phyloP scores from a whole-genome alignment of 1,284 basidiomycete species.

The Fomitopsis pinicola region DNA sequence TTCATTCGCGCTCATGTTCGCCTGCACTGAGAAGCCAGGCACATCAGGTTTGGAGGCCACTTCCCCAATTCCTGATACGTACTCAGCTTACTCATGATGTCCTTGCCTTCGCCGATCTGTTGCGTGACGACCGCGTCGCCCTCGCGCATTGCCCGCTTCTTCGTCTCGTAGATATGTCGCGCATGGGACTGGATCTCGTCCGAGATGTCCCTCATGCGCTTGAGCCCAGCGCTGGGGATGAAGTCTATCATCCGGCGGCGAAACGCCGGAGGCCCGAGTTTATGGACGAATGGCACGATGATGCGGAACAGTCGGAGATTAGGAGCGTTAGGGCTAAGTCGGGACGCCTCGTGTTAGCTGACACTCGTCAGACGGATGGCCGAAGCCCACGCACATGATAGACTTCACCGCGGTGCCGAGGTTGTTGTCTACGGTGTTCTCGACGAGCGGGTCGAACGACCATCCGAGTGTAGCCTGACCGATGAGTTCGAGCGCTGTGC shows the following conservation, averaged over 20 bases:
- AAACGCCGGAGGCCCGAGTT: neutral
- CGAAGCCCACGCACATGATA: neutral
- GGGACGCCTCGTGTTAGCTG: slow-evolving; percentile 9
- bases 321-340: neutral
- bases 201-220: slow-evolving; percentile 13
- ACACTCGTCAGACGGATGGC: slow-evolving; percentile 20
- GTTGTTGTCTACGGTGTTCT: neutral
- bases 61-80: slow-evolving; percentile 10
- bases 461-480: slow-evolving; percentile 33
- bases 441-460: slow-evolving; percentile 27
- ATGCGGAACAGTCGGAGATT: slow-evolving; percentile 3
- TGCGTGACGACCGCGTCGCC: slow-evolving; percentile 30
- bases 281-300: neutral
- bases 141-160: slow-evolving; percentile 30
- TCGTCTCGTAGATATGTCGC: slow-evolving; percentile 33
- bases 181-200: slow-evolving; percentile 14
- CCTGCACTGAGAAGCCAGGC: slow-evolving; percentile 5
- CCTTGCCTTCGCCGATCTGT: slow-evolving; percentile 35
- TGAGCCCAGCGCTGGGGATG: neutral
- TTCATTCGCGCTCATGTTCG: slow-evolving; percentile 10
- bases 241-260: neutral
- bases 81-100: slow-evolving; percentile 45
- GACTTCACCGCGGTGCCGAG: neutral
- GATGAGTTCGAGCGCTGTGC: slow-evolving; percentile 32
- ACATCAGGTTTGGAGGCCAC: neutral